These are phyloP conservation scores for Hypoxylon cercidicola DNA, from an alignment of 495 filamentous ascomycete genomes.

Conservation along the genomic window DNA sequence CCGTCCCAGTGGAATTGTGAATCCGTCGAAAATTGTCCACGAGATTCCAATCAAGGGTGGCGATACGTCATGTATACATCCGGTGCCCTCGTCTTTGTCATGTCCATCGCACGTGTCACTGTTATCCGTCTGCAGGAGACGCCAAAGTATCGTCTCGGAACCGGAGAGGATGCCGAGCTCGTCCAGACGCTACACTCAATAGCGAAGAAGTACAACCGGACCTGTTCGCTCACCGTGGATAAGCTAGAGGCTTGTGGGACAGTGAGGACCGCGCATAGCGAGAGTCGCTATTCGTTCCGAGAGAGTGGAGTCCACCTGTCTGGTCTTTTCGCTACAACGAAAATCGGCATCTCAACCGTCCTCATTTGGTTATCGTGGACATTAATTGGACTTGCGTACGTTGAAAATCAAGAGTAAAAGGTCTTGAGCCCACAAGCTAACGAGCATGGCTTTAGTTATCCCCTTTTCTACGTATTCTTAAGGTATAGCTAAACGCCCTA, in stretches of 20 bases:
- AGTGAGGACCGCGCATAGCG: constrained; percentile 52
- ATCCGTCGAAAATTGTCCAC: constrained; percentile 65
- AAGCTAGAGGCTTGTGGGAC: constrained; percentile 64
- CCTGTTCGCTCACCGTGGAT: constrained; percentile 71
- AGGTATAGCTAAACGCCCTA: constrained; percentile 51
- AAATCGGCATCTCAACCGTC: constrained; percentile 67
- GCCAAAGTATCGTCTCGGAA: constrained; percentile 74
- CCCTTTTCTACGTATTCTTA: constrained; percentile 76
- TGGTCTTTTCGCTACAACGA: constrained; percentile 70
- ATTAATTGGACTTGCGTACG: constrained; percentile 70
- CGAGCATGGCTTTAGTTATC: constrained; percentile 54
- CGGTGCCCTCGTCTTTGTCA: constrained; percentile 72
- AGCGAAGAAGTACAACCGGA: constrained; percentile 70
- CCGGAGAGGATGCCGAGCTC: constrained; percentile 70
- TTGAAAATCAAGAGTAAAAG: background rate
- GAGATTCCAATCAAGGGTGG: constrained; percentile 81
- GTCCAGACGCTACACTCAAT: constrained; percentile 69
- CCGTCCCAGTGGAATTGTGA: constrained; percentile 65
- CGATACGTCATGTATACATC: constrained; percentile 76
- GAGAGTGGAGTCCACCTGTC: constrained; percentile 67
- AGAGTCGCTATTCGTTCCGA: constrained; percentile 56
- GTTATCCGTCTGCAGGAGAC: constrained; percentile 75
- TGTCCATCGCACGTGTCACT: constrained; percentile 73
- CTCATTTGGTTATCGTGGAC: constrained; percentile 77
- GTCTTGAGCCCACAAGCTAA: constrained; percentile 26